Base-by-base conservation (phyloP, 306 rosid species). In the Fragaria vesca region DNA sequence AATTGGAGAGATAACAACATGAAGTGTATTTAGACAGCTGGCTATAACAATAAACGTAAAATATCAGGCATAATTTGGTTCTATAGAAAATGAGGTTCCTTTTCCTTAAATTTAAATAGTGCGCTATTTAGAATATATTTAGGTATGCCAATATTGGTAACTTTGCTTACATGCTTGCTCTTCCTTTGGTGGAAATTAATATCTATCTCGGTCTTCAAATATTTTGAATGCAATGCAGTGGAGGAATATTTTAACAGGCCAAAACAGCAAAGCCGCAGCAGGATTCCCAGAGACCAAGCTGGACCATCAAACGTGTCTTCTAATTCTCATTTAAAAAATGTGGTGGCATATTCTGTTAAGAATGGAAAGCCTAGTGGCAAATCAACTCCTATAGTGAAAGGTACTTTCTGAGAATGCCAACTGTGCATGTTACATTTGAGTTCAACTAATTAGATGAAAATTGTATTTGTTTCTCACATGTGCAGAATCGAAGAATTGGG, bases 171-270 rank as follows among this genome's bases (percentile, higher is more conserved):
- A 36, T 36, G 38, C 38, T 3, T 71, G 34, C 45, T 65, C 26
- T 54, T 63, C 50, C 42, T 12, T 9, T 28, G 45, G 65, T 42
- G 30, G 30, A 71, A 24, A 21, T 43, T 51, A 58, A 80, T 72
- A 79, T 52, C 30, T 28, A 20, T 12, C 40, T 30, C 63, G 58
- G 3, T 55, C 20, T 28, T 75, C 63, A 72, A 82, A 71, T 30
- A 30, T 70, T 69, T 71, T 77, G 75, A 48, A 72, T 81, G 69
- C 81, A 74, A 75, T 85, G 83, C 85, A 91, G 91, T 87, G 76
- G 89, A 81, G 72, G 62, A 60, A 30, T 84, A 84, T 71, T 91
- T 91, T 45, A 91, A 89, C 80, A 67, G 3, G 84, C 81, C 72
- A 43, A 60, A 47, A 75, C 45, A 58, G 68, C 68, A 26, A 69